Base-by-base conservation (phyloP, 352 stramenopile species). In the Globisporangium cylindrosporum region DNA sequence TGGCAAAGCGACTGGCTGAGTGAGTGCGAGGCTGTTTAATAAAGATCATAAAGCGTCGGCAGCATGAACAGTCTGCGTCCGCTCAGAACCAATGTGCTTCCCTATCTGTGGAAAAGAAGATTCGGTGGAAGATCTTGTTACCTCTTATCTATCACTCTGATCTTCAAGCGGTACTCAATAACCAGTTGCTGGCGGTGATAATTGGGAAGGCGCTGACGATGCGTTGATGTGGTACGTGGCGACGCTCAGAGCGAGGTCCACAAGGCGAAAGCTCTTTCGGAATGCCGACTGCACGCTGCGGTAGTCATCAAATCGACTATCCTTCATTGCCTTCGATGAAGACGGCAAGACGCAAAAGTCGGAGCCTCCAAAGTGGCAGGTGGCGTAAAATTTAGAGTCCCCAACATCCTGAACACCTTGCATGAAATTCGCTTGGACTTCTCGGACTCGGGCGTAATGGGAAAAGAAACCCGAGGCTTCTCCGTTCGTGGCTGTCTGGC, bases 191-290 rank as follows among this genome's bases (percentile, higher is more conserved):
- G 38, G 12, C 6, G 38, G 3, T 32, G 27, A 32, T 32, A 3
- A 12, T 18, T 46, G 12, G 10, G 15, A 18, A 46, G 38, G 38
- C 41, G 41, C n/a, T 20, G 41, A 49, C 4, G 20, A 27, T n/a
- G 18, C n/a, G 27, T 64, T 69, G 43, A 70, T 53, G 27, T 48
- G 32, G 41, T 70, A 70, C 27, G 25, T 24, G 15, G 43, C 57
- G 65, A 70, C 27, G n/a, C 46, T 60, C 9, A 72, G 53, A 29
- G 58, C 27, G 59, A 63, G 41, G 9, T 67, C 54, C 7, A 72
- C 10, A 2, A 68, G 32, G 2, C 51, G 60, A 4, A 72, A 58
- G 53, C 67, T 59, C 27, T 59, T 38, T 2, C 25, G 51, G 25
- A 64, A 59, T 9, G 60, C 60, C 7, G 53, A 53, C 22, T 38